Conservation (phyloP, 2,329 filamentous ascomycete species). For the Sarocladiaceae sp. region DNA sequence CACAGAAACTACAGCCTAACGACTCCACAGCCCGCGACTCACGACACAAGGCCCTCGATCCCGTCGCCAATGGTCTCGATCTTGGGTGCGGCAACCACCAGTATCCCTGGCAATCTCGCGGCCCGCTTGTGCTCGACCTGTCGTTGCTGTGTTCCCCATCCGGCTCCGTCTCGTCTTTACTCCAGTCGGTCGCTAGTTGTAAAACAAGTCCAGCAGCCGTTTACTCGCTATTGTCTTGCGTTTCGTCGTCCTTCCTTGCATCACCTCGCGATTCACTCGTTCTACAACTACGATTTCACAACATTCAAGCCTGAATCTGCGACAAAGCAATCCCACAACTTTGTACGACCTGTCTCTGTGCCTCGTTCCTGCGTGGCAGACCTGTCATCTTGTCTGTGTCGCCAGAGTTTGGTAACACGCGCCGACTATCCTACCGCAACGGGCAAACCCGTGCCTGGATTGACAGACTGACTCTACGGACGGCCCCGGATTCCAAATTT, state of each 20-base stretch:
- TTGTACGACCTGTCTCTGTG: neutral
- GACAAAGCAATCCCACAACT: conserved; percentile 2
- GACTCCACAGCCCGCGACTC: neutral
- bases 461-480: no score
- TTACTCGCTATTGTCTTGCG: neutral
- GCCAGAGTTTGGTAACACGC: conserved; percentile 1
- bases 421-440: neutral
- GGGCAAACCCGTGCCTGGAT: neutral
- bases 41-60: neutral
- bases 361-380: conserved; percentile 3
- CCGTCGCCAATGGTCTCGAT: conserved; percentile 4
- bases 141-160: neutral
- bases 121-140: conserved; percentile 1
- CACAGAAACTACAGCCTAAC: neutral
- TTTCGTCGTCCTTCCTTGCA: neutral
- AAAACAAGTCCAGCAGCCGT: neutral
- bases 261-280: neutral
- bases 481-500: conserved; percentile 4
- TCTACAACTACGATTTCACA: neutral
- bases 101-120: conserved; percentile 6
- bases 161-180: conserved; percentile 6
- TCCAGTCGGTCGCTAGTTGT: neutral
- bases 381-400: conserved; percentile 9
- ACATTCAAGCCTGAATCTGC: conserved; percentile 2
- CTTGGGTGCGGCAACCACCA: conserved; percentile 4